These are phyloP conservation scores for Gossypioides kirkii DNA, from an alignment of 345 rosid species.

Conservation along the genomic window DNA sequence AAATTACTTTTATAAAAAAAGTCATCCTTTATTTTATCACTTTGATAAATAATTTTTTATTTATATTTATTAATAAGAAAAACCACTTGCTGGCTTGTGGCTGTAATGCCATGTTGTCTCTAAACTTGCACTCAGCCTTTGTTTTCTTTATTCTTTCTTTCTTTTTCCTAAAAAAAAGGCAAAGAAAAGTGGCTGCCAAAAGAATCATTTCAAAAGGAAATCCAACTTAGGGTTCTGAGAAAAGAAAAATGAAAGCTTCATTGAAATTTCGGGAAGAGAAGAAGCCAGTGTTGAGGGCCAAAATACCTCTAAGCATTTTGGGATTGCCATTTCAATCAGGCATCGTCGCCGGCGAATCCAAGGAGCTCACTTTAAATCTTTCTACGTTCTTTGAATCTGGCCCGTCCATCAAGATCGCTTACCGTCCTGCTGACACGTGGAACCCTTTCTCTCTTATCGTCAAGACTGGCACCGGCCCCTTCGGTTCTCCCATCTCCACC, in stretches of 20 bases:
- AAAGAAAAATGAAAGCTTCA: not conserved
- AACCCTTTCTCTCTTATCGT: not conserved
- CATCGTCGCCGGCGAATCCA: slow-evolving; percentile 1
- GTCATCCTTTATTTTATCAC: too few species aligned
- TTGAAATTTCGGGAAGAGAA: slow-evolving; percentile 2
- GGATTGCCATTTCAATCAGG: not conserved
- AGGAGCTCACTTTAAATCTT: not conserved
- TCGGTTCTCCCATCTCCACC: not conserved
- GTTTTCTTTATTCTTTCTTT: too few species aligned
- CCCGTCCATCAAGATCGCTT: not conserved
- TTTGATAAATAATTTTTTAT: too few species aligned
- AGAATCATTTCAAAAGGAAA: not conserved
- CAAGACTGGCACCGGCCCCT: not conserved
- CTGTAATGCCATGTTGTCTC: too few species aligned
- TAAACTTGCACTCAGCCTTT: too few species aligned
- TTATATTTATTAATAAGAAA: too few species aligned
- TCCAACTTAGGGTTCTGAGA: not conserved
- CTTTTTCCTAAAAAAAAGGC: too few species aligned
- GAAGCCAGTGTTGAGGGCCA: not conserved
- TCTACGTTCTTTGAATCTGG: not conserved
- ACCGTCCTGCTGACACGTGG: not conserved
- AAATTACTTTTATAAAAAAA: too few species aligned
- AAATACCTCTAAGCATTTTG: not conserved
- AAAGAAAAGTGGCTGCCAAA: not conserved
- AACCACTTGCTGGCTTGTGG: too few species aligned